Percentiles rank a stretch among this genome's conserved stretches.
phyloP scores from a whole-genome alignment of 176 grass and related monocot genomes.

The Aechmea fasciata region DNA sequence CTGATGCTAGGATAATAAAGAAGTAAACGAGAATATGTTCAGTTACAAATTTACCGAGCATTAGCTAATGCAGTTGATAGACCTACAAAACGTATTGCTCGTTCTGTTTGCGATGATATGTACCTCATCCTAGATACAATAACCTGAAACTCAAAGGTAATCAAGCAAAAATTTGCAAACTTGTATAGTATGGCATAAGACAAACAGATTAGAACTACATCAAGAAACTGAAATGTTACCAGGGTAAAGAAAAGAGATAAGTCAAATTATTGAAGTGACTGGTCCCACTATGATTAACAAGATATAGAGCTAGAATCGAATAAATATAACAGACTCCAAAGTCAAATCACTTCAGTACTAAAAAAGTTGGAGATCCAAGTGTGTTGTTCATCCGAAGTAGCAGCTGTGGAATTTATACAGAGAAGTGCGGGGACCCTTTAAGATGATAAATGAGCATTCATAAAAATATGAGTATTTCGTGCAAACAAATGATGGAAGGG shows the following conservation, averaged over 20 bases:
- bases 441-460: too few species aligned
- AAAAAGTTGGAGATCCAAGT: too few species aligned
- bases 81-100: conserved; percentile 81
- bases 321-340: too few species aligned
- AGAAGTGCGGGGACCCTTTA: too few species aligned
- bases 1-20: neutral
- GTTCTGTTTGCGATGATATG: conserved; percentile 88
- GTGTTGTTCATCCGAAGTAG: too few species aligned
- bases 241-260: neutral
- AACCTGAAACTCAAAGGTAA: conserved; percentile 41
- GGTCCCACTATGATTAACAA: too few species aligned
- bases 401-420: too few species aligned
- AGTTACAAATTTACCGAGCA: conserved; percentile 44
- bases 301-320: too few species aligned
- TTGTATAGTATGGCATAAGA: neutral
- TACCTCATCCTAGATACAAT: conserved; percentile 99
- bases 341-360: too few species aligned
- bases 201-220: neutral
- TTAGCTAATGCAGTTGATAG: conserved; percentile 98
- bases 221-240: neutral
- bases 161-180: neutral
- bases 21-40: neutral
- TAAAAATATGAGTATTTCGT: too few species aligned
- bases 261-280: neutral
- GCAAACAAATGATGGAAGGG: too few species aligned